These are phyloP conservation scores for Trematosphaeria pertusa DNA, from an alignment of 2,329 filamentous ascomycete genomes.

Conservation along the genomic window DNA sequence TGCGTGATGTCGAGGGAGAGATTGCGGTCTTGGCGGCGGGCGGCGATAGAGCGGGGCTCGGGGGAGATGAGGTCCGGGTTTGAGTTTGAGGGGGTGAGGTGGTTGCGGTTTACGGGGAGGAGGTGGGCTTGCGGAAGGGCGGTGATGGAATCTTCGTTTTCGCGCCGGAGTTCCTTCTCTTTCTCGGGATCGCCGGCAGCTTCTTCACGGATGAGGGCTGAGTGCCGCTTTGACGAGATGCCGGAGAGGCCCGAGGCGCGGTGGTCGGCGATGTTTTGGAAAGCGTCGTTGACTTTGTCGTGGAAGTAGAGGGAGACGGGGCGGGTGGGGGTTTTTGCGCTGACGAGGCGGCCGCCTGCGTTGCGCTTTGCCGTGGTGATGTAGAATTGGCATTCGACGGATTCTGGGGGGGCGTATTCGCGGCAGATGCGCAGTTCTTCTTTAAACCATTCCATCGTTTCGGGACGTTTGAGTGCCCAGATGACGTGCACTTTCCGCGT, in stretches of 20 bases:
- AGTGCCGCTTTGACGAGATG: conserved; percentile 68
- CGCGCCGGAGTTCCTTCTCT: conserved; percentile 78
- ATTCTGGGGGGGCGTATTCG: conserved; percentile 85
- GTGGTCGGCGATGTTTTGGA: conserved; percentile 85
- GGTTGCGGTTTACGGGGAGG: conserved; percentile 31
- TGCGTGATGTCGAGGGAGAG: conserved; percentile 53
- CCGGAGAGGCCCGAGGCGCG: conserved; percentile 53
- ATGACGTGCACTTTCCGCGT: conserved; percentile 89
- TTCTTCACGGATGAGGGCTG: conserved; percentile 80
- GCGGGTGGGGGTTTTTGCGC: conserved; percentile 57
- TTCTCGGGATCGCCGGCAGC: conserved; percentile 79
- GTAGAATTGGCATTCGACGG: conserved; percentile 93
- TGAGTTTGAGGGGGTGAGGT: conserved; percentile 53
- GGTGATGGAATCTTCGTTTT: conserved; percentile 85
- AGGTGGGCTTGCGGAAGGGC: conserved; percentile 71
- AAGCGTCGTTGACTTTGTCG: conserved; percentile 85
- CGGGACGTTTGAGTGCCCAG: conserved; percentile 90
- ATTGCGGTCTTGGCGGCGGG: conserved; percentile 51
- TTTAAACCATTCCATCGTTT: conserved; percentile 97
- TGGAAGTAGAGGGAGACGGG: conserved; percentile 79
- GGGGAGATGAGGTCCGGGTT: conserved; percentile 37
- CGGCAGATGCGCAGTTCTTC: conserved; percentile 92
- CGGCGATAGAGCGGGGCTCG: conserved; percentile 38
- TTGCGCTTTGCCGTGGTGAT: conserved; percentile 78
- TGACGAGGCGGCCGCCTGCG: conserved; percentile 57